Conservation (phyloP, 2,329 filamentous ascomycete species). For the Alternaria sp. region DNA sequence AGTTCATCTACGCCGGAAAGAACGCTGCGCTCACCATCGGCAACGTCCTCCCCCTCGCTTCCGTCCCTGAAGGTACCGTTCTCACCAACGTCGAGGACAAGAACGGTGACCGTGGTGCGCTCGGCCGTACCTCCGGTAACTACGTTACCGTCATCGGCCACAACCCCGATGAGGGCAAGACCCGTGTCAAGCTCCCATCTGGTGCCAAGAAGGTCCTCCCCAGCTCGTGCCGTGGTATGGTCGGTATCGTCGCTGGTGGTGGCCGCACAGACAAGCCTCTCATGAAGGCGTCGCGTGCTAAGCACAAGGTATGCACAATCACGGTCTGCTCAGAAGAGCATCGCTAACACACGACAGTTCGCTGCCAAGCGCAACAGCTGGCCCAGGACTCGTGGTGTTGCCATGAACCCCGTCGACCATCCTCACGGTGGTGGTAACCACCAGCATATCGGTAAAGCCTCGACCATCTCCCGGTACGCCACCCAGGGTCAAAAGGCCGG, state of each 20-base stretch:
- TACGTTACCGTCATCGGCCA: slow-evolving; percentile 77
- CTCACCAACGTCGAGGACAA: slow-evolving; percentile 99
- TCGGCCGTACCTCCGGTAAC: slow-evolving; percentile 98
- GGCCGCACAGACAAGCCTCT: slow-evolving; percentile 99
- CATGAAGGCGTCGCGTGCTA: slow-evolving; percentile 98
- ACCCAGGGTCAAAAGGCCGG: slow-evolving; percentile 99
- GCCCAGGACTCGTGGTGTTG: slow-evolving; percentile 99
- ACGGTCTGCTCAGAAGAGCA: neutral
- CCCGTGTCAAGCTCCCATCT: slow-evolving; percentile 98
- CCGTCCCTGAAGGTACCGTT: slow-evolving; percentile 98
- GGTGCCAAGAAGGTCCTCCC: slow-evolving; percentile 99
- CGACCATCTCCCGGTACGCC: slow-evolving; percentile 98
- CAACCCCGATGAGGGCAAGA: slow-evolving; percentile 83
- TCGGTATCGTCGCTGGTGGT: slow-evolving; percentile 99
- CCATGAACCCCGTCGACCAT: slow-evolving; percentile 99
- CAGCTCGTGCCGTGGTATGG: slow-evolving; percentile 94
- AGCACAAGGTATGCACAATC: slow-evolving; percentile 74
- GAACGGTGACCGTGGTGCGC: slow-evolving; percentile 92
- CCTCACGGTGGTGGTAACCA: slow-evolving; percentile 87
- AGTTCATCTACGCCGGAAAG: slow-evolving; percentile 99
- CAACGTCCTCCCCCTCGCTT: slow-evolving; percentile 93
- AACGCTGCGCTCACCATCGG: slow-evolving; percentile 95
- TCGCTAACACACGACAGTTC: slow-evolving; percentile 64
- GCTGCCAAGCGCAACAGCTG: slow-evolving; percentile 99
- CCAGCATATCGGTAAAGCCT: slow-evolving; percentile 99